Percentiles rank a stretch among this genome's conserved stretches.
phyloP scores from a whole-genome alignment of 768 basidiomycete genomes.

The Piloderma croceum region DNA sequence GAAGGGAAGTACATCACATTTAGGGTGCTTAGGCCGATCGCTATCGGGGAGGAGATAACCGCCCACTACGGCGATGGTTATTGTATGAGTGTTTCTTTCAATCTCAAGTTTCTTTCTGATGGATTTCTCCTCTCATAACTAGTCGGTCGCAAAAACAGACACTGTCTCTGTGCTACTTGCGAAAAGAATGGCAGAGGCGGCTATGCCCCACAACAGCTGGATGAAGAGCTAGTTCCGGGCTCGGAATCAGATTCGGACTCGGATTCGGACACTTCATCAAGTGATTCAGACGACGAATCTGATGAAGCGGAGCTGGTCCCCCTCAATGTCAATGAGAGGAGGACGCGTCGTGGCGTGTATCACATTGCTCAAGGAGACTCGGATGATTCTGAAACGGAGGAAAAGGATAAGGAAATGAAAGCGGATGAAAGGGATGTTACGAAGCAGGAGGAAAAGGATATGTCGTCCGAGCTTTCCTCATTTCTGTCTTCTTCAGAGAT shows the following conservation, averaged over 20 bases:
- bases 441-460: slow-evolving; percentile 49
- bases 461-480: slow-evolving; percentile 43
- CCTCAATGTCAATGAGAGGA: slow-evolving; percentile 54
- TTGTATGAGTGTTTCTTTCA: slow-evolving; percentile 48
- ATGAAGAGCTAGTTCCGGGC: slow-evolving; percentile 44
- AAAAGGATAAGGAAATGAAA: slow-evolving; percentile 39
- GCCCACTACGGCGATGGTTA: slow-evolving; percentile 90
- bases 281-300: slow-evolving; percentile 7
- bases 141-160: slow-evolving; percentile 66
- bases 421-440: slow-evolving; percentile 42
- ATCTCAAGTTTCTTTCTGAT: slow-evolving; percentile 9
- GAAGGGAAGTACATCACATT: slow-evolving; percentile 89
- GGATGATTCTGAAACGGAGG: slow-evolving; percentile 56
- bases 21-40: slow-evolving; percentile 72
- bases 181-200: slow-evolving; percentile 72
- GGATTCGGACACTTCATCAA: slow-evolving; percentile 36
- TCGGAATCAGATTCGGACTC: slow-evolving; percentile 41
- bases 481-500: slow-evolving; percentile 34
- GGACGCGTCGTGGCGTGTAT: slow-evolving; percentile 80
- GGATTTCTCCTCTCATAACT: slow-evolving; percentile 19
- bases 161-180: slow-evolving; percentile 84
- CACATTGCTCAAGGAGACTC: slow-evolving; percentile 60
- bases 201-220: slow-evolving; percentile 51
- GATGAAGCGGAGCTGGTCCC: background rate
- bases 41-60: slow-evolving; percentile 80